phyloP scores from a whole-genome alignment of 1,139 yeast species.

The Komagataea norvegica region DNA sequence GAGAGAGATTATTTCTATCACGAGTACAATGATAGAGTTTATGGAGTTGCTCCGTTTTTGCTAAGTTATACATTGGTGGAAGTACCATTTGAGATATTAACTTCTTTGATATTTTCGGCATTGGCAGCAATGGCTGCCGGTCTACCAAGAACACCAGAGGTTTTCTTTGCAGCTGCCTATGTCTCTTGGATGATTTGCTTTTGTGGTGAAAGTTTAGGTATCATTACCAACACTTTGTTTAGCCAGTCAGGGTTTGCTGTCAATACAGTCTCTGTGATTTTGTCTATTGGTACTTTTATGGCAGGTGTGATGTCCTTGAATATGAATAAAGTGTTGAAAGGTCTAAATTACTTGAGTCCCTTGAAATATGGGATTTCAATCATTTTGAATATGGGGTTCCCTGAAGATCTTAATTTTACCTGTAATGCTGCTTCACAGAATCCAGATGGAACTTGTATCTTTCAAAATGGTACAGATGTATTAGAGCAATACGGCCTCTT shows the following conservation, averaged over 20 bases:
- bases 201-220: conserved; percentile 82
- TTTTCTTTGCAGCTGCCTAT: conserved; percentile 63
- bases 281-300: conserved; percentile 75
- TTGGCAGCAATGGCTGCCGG: conserved; percentile 69
- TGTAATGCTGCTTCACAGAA: conserved; percentile 33
- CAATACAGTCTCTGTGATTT: conserved; percentile 58
- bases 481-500: conserved; percentile 39
- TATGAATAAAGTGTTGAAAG: conserved; percentile 66
- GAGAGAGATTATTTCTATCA: conserved; percentile 76
- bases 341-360: conserved; percentile 71
- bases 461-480: conserved; percentile 47
- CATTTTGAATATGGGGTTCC: conserved; percentile 42
- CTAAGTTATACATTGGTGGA: conserved; percentile 63
- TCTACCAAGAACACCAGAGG: conserved; percentile 59
- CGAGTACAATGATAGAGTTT: conserved; percentile 71
- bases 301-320: conserved; percentile 79
- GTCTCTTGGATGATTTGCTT: conserved; percentile 54
- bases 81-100: conserved; percentile 63
- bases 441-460: conserved; percentile 41
- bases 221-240: conserved; percentile 68
- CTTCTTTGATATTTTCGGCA: conserved; percentile 54
- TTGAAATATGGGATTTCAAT: conserved; percentile 57
- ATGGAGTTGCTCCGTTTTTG: conserved; percentile 65
- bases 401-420: conserved; percentile 35
- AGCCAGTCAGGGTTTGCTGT: conserved; percentile 76